phyloP scores from a whole-genome alignment of 106 monocot species.

The Xerophyta viscosa region DNA sequence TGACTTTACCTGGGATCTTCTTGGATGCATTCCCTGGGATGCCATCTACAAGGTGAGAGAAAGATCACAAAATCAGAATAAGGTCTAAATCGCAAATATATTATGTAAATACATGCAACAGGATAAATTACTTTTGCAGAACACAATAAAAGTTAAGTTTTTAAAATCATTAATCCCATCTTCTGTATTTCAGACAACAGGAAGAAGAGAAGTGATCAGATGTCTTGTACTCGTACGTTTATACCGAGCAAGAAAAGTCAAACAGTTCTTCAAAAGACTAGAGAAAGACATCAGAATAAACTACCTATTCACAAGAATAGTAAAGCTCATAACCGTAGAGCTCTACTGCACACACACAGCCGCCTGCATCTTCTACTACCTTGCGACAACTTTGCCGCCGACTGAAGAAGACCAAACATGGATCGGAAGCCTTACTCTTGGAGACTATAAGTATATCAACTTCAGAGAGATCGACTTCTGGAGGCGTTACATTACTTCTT shows the following conservation, averaged over 20 bases:
- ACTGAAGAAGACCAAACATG: slow-evolving; percentile 42
- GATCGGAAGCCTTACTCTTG: slow-evolving; percentile 62
- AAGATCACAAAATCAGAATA: too few relatives aligned
- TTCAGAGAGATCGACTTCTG: slow-evolving; percentile 67
- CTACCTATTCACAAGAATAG: slow-evolving; percentile 62
- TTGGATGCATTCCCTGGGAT: slow-evolving; percentile 73
- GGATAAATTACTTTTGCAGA: too few relatives aligned
- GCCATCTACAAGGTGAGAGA: slow-evolving; percentile 77
- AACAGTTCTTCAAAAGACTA: slow-evolving; percentile 40
- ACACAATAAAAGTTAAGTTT: too few relatives aligned
- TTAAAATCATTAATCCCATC: neutral
- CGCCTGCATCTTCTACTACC: slow-evolving; percentile 74
- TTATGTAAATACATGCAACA: too few relatives aligned
- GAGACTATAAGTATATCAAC: slow-evolving; percentile 43
- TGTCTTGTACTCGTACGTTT: slow-evolving; percentile 44
- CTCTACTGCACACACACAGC: slow-evolving; percentile 64
- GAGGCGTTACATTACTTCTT: slow-evolving; percentile 49
- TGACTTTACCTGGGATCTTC: slow-evolving; percentile 40
- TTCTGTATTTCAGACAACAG: slow-evolving; percentile 17
- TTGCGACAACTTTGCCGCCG: slow-evolving; percentile 60
- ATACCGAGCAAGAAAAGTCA: slow-evolving; percentile 38
- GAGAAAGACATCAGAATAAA: slow-evolving; percentile 76
- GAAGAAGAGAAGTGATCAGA: slow-evolving; percentile 38
- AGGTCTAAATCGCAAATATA: too few relatives aligned
- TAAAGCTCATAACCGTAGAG: slow-evolving; percentile 64